Evolutionary conservation across 495 filamentous ascomycete species (phyloP), one percentile per base, ranked within the genome.

Genomic region (Pyrenopolyporus hunteri): DNA sequence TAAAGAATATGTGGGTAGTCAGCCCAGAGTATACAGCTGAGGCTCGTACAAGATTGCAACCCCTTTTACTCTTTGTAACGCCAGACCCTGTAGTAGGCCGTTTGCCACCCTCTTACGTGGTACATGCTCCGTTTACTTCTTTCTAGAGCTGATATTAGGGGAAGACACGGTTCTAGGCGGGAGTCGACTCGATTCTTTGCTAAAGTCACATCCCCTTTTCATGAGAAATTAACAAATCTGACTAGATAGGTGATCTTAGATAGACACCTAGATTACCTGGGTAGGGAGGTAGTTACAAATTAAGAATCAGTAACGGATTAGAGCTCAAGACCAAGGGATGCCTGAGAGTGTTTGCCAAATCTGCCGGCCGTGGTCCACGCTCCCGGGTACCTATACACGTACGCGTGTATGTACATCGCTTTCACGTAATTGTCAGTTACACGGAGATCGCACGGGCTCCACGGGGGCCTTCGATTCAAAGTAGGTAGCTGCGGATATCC

Each of bases 401-500:
- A 40, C 37, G 3, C 19, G 22, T 11, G 37, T 40, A 14, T 16
- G 22, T 29, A 29, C 22, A 16, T 44, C 13, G 1, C 9, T 16
- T 45, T 22, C 13, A 45, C 35, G 11, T 45, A 51, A 28, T 11
- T 50, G 7, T 29, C 23, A 31, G 44, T 59, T 56, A 45, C 55
- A 23, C 55, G 57, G n/a, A 57, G 45, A 57, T 57, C 22, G 36
- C 44, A 50, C 51, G n/a, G 47, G 23, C 16, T 32, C 40, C 19
- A 49, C 31, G 32, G n/a, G 47, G 37, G 33, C 50, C 57, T 57
- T 60, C 46, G 47, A 56, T 56, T 45, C 36, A 35, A 51, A 47
- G n/a, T n/a, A 48, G 32, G 45, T 36, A 66, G 31, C 50, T 66
- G 63, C 51, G 26, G 13, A 57, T 52, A 60, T 36, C 63, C 63